These are phyloP conservation scores for Gloeopeniophorella convolvens DNA, from an alignment of 768 basidiomycete genomes.

Conservation along the genomic window DNA sequence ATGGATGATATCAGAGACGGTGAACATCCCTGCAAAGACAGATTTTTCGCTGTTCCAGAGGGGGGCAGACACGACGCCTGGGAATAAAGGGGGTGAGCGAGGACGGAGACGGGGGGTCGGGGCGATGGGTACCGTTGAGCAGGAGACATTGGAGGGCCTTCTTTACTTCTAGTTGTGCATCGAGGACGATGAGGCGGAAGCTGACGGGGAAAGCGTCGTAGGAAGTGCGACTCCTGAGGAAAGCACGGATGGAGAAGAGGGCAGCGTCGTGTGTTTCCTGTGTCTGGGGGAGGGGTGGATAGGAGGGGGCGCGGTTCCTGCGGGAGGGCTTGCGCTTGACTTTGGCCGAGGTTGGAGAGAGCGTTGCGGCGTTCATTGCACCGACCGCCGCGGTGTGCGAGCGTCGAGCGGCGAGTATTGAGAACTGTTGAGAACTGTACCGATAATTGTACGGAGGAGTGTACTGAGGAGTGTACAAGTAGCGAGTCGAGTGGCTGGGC, in stretches of 20 bases:
- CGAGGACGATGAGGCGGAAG: conserved; percentile 93
- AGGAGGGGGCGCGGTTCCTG: conserved; percentile 49
- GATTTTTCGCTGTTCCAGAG: conserved; percentile 96
- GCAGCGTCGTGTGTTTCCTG: conserved; percentile 66
- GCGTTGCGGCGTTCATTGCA: conserved; percentile 38
- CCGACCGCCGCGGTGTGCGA: neutral
- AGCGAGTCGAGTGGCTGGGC: no score
- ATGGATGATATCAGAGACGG: conserved; percentile 98
- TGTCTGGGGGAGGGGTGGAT: conserved; percentile 45
- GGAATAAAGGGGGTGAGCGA: conserved; percentile 7
- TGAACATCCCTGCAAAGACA: conserved; percentile 96
- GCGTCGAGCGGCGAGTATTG: neutral
- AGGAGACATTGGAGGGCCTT: conserved; percentile 86
- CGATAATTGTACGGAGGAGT: no score
- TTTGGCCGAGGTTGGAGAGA: conserved; percentile 48
- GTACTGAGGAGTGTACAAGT: no score
- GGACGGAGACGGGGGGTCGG: conserved; percentile 1
- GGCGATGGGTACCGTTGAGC: conserved; percentile 52
- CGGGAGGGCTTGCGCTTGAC: conserved; percentile 51
- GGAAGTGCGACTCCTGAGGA: conserved; percentile 78
- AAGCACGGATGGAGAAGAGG: conserved; percentile 62
- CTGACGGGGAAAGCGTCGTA: conserved; percentile 98
- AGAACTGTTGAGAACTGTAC: no score
- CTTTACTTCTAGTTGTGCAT: conserved; percentile 93
- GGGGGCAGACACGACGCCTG: conserved; percentile 96